These are phyloP conservation scores for Skeletonema tropicum DNA, from an alignment of 108 stramenopile species.

Conservation along the genomic window DNA sequence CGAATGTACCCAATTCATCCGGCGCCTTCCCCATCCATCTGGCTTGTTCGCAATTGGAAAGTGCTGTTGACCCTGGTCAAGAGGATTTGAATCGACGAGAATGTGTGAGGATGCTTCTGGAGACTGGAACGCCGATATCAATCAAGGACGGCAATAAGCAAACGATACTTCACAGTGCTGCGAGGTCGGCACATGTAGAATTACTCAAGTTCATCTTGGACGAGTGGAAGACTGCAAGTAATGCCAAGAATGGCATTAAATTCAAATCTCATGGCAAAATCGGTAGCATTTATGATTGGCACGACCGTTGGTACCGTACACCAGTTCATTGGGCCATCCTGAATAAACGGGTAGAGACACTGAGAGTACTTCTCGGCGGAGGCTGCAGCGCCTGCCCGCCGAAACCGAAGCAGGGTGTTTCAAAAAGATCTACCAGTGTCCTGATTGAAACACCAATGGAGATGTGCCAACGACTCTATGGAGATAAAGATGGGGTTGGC, in stretches of 20 bases:
- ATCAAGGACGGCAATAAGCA: constrained; percentile 89
- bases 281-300: constrained; percentile 51
- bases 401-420: constrained; percentile 42
- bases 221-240: constrained; percentile 42
- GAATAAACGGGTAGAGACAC: constrained; percentile 65
- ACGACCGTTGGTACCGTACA: constrained; percentile 65
- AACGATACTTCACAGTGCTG: constrained; percentile 74
- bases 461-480: constrained; percentile 69
- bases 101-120: constrained; percentile 59
- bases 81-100: constrained; percentile 60
- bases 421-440: constrained; percentile 56
- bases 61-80: constrained; percentile 6
- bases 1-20: constrained; percentile 73
- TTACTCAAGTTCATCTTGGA: constrained; percentile 56
- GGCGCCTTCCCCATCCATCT: constrained; percentile 75
- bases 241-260: constrained; percentile 25
- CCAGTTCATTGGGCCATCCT: constrained; percentile 90
- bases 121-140: constrained; percentile 56
- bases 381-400: constrained; percentile 72
- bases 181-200: constrained; percentile 69
- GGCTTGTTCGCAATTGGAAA: constrained; percentile 57
- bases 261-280: constrained; percentile 36
- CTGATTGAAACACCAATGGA: constrained; percentile 75
- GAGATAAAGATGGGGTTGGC: constrained; percentile 33
- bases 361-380: constrained; percentile 56